Percentiles rank a stretch among this genome's conserved stretches.
These are phyloP conservation scores for Botryotinia convoluta DNA, from an alignment of 2,329 filamentous ascomycete species.

Conservation along the genomic window DNA sequence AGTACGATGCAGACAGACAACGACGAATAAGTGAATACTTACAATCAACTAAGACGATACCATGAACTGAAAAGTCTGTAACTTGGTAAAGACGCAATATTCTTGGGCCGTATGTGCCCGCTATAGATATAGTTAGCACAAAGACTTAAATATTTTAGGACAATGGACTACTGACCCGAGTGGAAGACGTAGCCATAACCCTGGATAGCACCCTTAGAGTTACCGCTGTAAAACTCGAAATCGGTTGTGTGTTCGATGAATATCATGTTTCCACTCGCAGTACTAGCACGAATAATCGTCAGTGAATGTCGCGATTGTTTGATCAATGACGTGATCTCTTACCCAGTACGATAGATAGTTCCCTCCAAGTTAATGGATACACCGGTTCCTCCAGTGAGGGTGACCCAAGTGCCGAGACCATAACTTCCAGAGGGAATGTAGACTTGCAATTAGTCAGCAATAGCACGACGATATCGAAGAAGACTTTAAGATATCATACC, in stretches of 20 bases:
- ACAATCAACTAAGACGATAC: slow-evolving; percentile 31
- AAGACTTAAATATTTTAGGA: neutral
- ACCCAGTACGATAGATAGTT: slow-evolving; percentile 49
- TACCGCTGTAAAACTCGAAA: slow-evolving; percentile 54
- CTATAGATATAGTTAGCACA: neutral
- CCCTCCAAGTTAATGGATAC: slow-evolving; percentile 54
- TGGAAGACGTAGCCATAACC: slow-evolving; percentile 52
- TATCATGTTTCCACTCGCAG: slow-evolving; percentile 52
- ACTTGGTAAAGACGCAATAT: slow-evolving; percentile 29
- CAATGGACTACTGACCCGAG: slow-evolving; percentile 29
- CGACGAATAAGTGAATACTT: neutral
- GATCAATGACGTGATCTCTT: neutral
- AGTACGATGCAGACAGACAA: neutral
- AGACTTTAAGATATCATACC: slow-evolving; percentile 21
- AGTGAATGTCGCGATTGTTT: neutral
- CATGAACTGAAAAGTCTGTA: slow-evolving; percentile 30
- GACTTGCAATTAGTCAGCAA: slow-evolving; percentile 16
- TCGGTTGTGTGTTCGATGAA: slow-evolving; percentile 49
- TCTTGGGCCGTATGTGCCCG: slow-evolving; percentile 26
- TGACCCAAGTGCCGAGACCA: slow-evolving; percentile 50
- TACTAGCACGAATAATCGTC: slow-evolving; percentile 17
- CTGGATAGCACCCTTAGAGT: slow-evolving; percentile 51
- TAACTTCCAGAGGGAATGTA: slow-evolving; percentile 43
- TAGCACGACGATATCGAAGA: neutral
- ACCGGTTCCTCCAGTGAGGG: slow-evolving; percentile 45